Evolutionary conservation across 2,329 filamentous ascomycete species (phyloP).

Genomic region (Trichoderma brevicompactum): DNA sequence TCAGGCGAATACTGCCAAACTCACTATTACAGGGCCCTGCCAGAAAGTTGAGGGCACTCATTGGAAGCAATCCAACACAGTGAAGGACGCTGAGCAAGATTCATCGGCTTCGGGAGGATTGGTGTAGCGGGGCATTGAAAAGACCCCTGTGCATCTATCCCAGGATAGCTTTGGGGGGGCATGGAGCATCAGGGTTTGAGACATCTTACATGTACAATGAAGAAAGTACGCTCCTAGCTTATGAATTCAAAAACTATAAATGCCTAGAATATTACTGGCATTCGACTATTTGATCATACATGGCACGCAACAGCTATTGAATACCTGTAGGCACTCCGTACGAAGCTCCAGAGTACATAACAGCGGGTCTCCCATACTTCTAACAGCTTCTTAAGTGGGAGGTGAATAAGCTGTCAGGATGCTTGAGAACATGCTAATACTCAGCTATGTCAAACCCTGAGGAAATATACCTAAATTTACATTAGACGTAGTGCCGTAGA

Average conservation of each 20-base stretch:
- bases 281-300: neutral
- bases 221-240: too few species aligned
- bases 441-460: too few species aligned
- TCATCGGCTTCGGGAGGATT: neutral
- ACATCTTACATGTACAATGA: neutral
- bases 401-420: too few species aligned
- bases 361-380: too few species aligned
- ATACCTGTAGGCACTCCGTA: too few species aligned
- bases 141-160: slow-evolving; percentile 10
- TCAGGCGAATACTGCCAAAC: neutral
- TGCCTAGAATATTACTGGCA: neutral
- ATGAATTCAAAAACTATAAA: neutral
- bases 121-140: slow-evolving; percentile 11
- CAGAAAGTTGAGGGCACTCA: neutral
- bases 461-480: too few species aligned
- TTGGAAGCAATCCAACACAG: neutral
- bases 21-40: neutral
- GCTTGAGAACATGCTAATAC: too few species aligned
- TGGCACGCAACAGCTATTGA: too few species aligned
- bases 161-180: slow-evolving; percentile 14
- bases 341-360: too few species aligned
- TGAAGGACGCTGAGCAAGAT: neutral
- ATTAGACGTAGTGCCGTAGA: too few species aligned
- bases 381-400: too few species aligned
- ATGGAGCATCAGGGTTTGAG: neutral